A percentile compares a stretch with the other conserved stretches of the same genome.
phyloP scores from a whole-genome alignment of 352 stramenopile genomes.

The Pythium aphanidermatum region DNA sequence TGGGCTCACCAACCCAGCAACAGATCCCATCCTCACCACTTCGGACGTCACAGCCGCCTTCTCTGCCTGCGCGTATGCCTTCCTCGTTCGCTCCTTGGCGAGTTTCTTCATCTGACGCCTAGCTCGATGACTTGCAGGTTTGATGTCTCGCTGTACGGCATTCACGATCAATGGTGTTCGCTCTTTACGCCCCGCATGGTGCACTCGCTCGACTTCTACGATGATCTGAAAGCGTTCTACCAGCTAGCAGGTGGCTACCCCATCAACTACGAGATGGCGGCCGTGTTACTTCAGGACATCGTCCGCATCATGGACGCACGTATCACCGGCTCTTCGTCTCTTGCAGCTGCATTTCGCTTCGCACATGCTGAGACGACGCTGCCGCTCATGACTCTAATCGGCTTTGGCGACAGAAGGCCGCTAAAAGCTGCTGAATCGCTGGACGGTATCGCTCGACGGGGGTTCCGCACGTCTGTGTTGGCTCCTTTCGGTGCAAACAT shows the following conservation, averaged over 20 bases:
- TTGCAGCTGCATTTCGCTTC: conserved; percentile 53
- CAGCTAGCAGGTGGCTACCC: conserved; percentile 43
- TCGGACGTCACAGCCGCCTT: conserved; percentile 45
- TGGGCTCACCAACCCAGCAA: conserved; percentile 14
- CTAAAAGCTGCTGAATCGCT: conserved; percentile 29
- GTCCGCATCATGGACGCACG: conserved; percentile 39
- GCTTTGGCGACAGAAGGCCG: conserved; percentile 31
- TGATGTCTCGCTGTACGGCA: conserved; percentile 53
- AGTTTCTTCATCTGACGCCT: background rate
- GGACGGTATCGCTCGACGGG: conserved; percentile 32
- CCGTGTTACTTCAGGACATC: conserved; percentile 53
- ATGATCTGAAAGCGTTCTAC: conserved; percentile 71
- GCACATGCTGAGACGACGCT: conserved; percentile 72
- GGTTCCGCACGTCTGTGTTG: conserved; percentile 46
- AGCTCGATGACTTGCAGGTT: conserved; percentile 26
- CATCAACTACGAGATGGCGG: conserved; percentile 75
- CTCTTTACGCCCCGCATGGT: conserved; percentile 40
- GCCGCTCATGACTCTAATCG: conserved; percentile 60
- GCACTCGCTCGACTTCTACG: conserved; percentile 46
- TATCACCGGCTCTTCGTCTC: conserved; percentile 22
- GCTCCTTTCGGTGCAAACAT: conserved; percentile 74
- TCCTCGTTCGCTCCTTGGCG: background rate
- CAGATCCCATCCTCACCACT: conserved; percentile 14
- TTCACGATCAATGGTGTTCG: conserved; percentile 51
- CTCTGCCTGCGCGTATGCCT: conserved; percentile 56